A percentile compares a stretch with the other conserved stretches of the same genome.
These are phyloP conservation scores for Chaetomidium leptoderma DNA, from an alignment of 495 filamentous ascomycete species.

Conservation along the genomic window DNA sequence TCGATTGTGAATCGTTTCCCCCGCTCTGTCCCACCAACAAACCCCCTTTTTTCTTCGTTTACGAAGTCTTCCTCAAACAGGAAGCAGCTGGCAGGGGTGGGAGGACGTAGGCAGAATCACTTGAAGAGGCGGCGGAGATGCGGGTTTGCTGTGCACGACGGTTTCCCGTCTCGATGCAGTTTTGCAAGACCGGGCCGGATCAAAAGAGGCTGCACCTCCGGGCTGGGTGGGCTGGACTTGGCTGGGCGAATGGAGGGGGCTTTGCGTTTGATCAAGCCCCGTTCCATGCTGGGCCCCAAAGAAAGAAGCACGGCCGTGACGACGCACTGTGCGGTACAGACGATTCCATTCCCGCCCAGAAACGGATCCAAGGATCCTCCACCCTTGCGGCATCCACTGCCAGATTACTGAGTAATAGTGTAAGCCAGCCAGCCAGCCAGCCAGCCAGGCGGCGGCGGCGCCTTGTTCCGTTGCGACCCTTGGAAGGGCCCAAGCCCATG, in stretches of 20 bases:
- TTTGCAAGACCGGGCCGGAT: background rate
- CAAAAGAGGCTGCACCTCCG: slow-evolving; percentile 6
- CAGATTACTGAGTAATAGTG: background rate
- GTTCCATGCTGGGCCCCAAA: background rate
- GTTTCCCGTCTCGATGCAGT: background rate
- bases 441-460: background rate
- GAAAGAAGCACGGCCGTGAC: background rate
- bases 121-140: too few species aligned
- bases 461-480: slow-evolving; percentile 4
- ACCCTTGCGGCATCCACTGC: background rate
- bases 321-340: slow-evolving; percentile 20
- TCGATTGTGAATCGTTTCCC: too few species aligned
- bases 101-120: background rate
- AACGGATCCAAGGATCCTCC: slow-evolving; percentile 13
- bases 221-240: background rate
- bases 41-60: background rate
- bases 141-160: background rate
- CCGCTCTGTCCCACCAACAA: background rate
- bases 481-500: slow-evolving; percentile 4
- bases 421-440: too few species aligned
- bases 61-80: background rate
- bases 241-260: background rate
- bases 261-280: background rate
- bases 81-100: background rate
- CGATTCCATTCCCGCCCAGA: slow-evolving; percentile 17